These are phyloP conservation scores for Coniochaeta sp. DNA, from an alignment of 2,329 filamentous ascomycete species.

Conservation along the genomic window DNA sequence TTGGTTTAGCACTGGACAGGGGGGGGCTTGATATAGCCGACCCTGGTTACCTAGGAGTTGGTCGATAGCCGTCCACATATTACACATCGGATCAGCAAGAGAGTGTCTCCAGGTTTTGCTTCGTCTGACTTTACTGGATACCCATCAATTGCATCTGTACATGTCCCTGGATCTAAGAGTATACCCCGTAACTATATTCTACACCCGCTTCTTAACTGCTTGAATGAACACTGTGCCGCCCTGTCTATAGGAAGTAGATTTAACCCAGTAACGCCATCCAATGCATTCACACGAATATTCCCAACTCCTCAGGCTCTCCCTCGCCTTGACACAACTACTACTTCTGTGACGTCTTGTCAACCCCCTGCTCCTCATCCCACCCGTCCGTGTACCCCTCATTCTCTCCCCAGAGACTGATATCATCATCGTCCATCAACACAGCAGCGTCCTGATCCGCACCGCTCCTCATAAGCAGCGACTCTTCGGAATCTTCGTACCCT, in stretches of 20 bases:
- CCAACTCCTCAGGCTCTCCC: too few relatives aligned
- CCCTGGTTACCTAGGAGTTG: too few relatives aligned
- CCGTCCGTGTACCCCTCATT: slow-evolving; percentile 20
- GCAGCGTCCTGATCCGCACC: slow-evolving; percentile 30
- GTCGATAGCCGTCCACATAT: too few relatives aligned
- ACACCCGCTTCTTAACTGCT: background rate
- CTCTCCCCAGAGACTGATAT: slow-evolving; percentile 48
- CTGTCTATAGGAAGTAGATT: background rate
- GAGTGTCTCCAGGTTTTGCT: too few relatives aligned
- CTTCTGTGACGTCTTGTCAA: slow-evolving; percentile 14
- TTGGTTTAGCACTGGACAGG: too few relatives aligned
- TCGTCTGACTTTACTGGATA: too few relatives aligned
- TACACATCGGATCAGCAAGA: too few relatives aligned
- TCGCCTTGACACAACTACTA: slow-evolving; percentile 6
- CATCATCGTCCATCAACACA: slow-evolving; percentile 50
- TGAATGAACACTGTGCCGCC: background rate
- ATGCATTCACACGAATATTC: background rate
- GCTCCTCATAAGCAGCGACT: slow-evolving; percentile 19
- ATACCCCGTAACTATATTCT: too few relatives aligned
- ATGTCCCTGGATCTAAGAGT: too few relatives aligned
- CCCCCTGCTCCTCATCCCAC: slow-evolving; percentile 21
- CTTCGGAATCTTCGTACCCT: slow-evolving; percentile 36
- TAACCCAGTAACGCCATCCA: background rate
- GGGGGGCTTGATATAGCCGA: too few relatives aligned
- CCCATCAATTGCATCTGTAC: too few relatives aligned